Percentiles rank a stretch among this genome's conserved stretches.
Evolutionary conservation across 352 stramenopile genomes (phyloP).

Genomic region (Phytophthora fragariaefolia): DNA sequence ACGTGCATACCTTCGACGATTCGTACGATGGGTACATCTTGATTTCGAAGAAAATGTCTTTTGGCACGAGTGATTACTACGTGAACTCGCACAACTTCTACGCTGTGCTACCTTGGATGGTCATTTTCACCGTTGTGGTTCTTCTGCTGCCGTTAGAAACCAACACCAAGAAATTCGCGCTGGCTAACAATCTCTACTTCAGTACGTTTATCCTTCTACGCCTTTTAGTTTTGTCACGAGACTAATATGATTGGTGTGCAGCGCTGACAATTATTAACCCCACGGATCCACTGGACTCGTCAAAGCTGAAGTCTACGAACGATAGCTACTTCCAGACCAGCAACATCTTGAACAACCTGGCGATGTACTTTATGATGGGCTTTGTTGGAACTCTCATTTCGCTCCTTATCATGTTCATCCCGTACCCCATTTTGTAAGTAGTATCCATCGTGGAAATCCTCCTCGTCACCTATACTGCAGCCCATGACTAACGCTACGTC

Average conservation of each 20-base stretch:
- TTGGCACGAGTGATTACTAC: constrained; percentile 66
- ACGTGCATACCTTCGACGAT: constrained; percentile 51
- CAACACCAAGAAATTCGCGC: constrained; percentile 88
- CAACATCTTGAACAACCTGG: constrained; percentile 79
- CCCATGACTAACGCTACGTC: too few species aligned
- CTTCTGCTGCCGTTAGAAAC: constrained; percentile 72
- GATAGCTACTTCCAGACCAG: constrained; percentile 59
- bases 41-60: constrained; percentile 62
- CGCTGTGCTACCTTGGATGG: constrained; percentile 72
- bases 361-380: constrained; percentile 80
- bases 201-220: constrained; percentile 36
- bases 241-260: constrained; percentile 17
- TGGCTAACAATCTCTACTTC: constrained; percentile 89
- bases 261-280: constrained; percentile 81
- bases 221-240: not conserved
- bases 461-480: not conserved
- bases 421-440: constrained; percentile 81
- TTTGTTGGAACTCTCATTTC: constrained; percentile 76
- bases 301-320: constrained; percentile 52
- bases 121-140: constrained; percentile 72
- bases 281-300: constrained; percentile 53
- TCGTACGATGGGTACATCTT: constrained; percentile 58
- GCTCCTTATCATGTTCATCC: constrained; percentile 76
- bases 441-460: not conserved
- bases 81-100: constrained; percentile 83